A percentile compares a stretch with the other conserved stretches of the same genome.
Evolutionary conservation across 2,329 filamentous ascomycete species (phyloP).

Genomic region (Rutstroemia sp.): DNA sequence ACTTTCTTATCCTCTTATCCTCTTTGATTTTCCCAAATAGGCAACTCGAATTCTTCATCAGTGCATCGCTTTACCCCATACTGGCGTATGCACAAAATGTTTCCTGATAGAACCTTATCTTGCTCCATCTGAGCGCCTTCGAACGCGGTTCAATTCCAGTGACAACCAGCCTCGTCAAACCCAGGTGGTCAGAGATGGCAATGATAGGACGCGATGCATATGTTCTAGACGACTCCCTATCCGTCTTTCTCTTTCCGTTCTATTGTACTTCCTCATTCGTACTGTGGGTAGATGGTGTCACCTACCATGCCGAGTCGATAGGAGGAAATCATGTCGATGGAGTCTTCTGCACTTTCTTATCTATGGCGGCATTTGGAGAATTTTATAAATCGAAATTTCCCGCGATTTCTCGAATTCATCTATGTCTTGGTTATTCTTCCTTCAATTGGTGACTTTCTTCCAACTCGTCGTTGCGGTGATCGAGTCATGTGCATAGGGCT

Average conservation of each 20-base stretch:
- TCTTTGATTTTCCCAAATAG: neutral
- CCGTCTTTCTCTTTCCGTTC: neutral
- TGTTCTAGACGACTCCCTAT: neutral
- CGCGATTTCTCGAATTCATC: neutral
- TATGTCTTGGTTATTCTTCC: neutral
- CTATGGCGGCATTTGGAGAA: neutral
- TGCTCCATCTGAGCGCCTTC: neutral
- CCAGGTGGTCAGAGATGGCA: no score
- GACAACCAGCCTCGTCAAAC: no score
- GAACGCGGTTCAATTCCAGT: no score
- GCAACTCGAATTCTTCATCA: neutral
- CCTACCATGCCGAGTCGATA: neutral
- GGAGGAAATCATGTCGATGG: neutral
- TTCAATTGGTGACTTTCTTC: neutral
- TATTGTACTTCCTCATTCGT: neutral
- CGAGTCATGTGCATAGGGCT: no score
- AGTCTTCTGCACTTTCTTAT: constrained; percentile 1
- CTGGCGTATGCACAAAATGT: neutral
- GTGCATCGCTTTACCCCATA: neutral
- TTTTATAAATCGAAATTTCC: neutral
- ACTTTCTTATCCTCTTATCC: neutral
- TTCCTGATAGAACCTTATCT: neutral
- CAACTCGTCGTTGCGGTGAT: no score
- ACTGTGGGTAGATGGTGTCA: neutral
- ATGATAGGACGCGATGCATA: neutral